Base-by-base conservation (phyloP, 2,329 filamentous ascomycete genomes). In the Paecilomyces formosus region DNA sequence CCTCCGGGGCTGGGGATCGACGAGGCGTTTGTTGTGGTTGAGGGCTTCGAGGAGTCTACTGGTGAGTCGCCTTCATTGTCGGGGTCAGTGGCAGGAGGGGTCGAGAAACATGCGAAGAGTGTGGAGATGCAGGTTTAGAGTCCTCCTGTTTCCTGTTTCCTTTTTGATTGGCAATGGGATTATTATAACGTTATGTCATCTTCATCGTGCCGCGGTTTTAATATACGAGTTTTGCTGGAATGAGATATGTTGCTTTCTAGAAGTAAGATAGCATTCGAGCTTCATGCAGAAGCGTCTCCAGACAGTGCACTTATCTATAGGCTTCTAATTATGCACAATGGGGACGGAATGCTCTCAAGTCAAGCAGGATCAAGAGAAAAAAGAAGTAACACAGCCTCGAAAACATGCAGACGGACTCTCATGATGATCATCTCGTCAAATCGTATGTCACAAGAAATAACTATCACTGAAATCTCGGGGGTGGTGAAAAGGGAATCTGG, bases 1-100 rank as follows among this genome's bases (percentile, higher is more conserved):
- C 61, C 63, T 33, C 54, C 33, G 8, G 64, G 64, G n/a, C 55
- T 64, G 11, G 63, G 63, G 9, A 55, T 59, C 28, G 62, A 65
- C 13, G 62, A 60, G 18, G 63, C 64, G 0, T 66, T 65, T 39
- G 56, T 64, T 21, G 50, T 13, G 1, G 50, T 52, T 12, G 50
- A 52, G 7, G 50, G 21, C 13, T 28, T 52, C 15, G 50, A 52
- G 18, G 30, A 31, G 15, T 18, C 39, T 21, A 45, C 39, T 13
- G 49, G 13, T 1, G 9, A 52, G 12, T 13, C 21, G 6, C 21
- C 50, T n/a, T 52, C 50, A 3, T 24, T 28, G 26, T 15, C 50
- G 8, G 26, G 21, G 2, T 52, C 50, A 5, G 26, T 52, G 21
- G 12, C 12, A 2, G 49, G 49, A 26, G 49, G 49, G 3, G 3